A percentile compares a stretch with the other conserved stretches of the same genome.
Evolutionary conservation across 805 yeast species (phyloP).

Genomic region (Millerago galiae): DNA sequence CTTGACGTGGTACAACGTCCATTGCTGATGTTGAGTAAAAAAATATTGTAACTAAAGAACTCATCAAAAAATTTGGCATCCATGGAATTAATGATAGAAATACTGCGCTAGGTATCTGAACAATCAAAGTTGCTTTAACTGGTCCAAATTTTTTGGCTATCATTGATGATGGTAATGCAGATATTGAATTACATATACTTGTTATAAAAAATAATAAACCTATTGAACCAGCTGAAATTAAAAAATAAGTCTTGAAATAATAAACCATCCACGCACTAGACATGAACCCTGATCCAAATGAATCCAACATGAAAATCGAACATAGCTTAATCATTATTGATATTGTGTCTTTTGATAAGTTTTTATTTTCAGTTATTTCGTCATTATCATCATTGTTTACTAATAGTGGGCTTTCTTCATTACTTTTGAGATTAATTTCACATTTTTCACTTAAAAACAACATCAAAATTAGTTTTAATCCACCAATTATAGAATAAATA

Average conservation of each 20-base stretch:
- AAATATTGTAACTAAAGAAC: constrained; percentile 45
- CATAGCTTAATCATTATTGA: constrained; percentile 42
- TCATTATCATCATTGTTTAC: constrained; percentile 2
- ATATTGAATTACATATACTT: constrained; percentile 54
- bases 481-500: constrained; percentile 49
- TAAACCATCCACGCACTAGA: constrained; percentile 84
- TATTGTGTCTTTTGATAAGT: constrained; percentile 35
- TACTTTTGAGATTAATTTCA: constrained; percentile 30
- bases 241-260: constrained; percentile 58
- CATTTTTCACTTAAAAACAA: constrained; percentile 44
- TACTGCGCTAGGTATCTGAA: constrained; percentile 73
- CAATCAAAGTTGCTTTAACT: constrained; percentile 62
- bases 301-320: constrained; percentile 71
- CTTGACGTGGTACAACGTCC: constrained; percentile 92
- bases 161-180: constrained; percentile 72
- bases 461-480: constrained; percentile 44
- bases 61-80: constrained; percentile 29
- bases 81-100: constrained; percentile 52
- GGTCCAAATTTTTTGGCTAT: constrained; percentile 70
- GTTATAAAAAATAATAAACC: constrained; percentile 66
- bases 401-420: constrained; percentile 23
- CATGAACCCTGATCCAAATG: constrained; percentile 86
- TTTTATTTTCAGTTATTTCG: background rate
- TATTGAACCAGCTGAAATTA: constrained; percentile 46
- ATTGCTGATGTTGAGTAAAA: constrained; percentile 65